A percentile compares a stretch with the other conserved stretches of the same genome.
These are phyloP conservation scores for Discostella pseudostelligera DNA, from an alignment of 108 stramenopile species.

Conservation along the genomic window DNA sequence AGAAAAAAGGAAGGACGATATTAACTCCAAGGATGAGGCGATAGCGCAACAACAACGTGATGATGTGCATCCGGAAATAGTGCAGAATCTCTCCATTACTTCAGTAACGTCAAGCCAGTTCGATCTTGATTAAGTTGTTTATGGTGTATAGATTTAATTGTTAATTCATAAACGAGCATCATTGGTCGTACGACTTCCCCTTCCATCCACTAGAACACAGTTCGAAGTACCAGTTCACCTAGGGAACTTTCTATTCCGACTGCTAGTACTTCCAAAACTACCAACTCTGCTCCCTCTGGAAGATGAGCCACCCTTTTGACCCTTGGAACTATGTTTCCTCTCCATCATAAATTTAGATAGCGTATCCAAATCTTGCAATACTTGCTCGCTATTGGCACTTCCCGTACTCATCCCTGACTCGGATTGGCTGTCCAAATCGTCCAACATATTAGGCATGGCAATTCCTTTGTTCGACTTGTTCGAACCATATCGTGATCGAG, in stretches of 20 bases:
- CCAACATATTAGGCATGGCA: conserved; percentile 4
- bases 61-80: conserved; percentile 3
- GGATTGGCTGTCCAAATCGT: not conserved
- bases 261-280: not conserved
- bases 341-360: conserved; percentile 28
- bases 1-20: not conserved
- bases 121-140: conserved; percentile 17
- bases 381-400: conserved; percentile 22
- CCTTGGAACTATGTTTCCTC: conserved; percentile 23
- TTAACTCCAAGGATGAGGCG: not conserved
- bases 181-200: no score
- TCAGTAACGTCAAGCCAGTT: conserved; percentile 13
- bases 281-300: conserved; percentile 3
- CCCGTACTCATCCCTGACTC: conserved; percentile 15
- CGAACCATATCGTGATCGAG: no score
- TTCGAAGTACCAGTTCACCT: not conserved
- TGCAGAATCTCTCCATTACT: conserved; percentile 10
- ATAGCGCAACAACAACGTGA: not conserved
- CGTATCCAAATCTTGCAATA: conserved; percentile 32
- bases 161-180: not conserved
- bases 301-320: not conserved
- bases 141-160: conserved; percentile 1
- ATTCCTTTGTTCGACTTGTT: not conserved
- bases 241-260: no score
- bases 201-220: not conserved